These are phyloP conservation scores for Dendrobium huoshanense DNA, from an alignment of 106 monocot genomes.

Conservation along the genomic window DNA sequence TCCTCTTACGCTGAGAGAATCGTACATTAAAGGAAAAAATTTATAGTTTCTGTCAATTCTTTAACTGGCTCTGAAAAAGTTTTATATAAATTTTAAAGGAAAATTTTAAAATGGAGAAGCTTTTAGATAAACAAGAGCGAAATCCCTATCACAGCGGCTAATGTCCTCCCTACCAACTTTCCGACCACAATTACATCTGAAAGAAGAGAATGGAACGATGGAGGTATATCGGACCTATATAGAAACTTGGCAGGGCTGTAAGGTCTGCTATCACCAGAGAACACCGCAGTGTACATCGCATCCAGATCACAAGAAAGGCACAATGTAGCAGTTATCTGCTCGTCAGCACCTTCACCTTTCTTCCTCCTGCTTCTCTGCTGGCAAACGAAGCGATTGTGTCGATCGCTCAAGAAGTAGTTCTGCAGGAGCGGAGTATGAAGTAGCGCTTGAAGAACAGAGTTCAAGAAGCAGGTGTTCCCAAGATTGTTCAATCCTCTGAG, in stretches of 20 bases:
- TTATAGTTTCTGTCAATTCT: neutral
- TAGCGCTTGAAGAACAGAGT: slow-evolving; percentile 87
- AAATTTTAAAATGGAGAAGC: neutral
- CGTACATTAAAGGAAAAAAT: neutral
- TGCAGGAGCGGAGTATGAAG: slow-evolving; percentile 71
- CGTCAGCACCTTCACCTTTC: neutral
- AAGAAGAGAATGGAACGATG: neutral
- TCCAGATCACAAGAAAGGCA: slow-evolving; percentile 91
- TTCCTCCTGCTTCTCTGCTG: slow-evolving; percentile 39
- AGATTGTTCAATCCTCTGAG: slow-evolving; percentile 85
- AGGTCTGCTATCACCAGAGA: slow-evolving; percentile 67
- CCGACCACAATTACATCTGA: neutral
- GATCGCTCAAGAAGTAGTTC: slow-evolving; percentile 83
- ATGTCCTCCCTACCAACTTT: neutral
- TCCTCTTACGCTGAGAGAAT: neutral
- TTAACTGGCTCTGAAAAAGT: neutral
- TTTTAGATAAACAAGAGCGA: neutral
- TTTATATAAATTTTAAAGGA: neutral
- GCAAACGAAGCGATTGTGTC: slow-evolving; percentile 67
- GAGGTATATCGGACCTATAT: slow-evolving; percentile 45
- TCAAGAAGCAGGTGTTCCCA: slow-evolving; percentile 97
- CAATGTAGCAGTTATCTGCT: slow-evolving; percentile 6
- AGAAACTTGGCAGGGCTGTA: slow-evolving; percentile 87
- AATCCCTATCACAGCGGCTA: neutral
- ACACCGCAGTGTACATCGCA: slow-evolving; percentile 67